Base-by-base conservation (phyloP, 1,284 basidiomycete genomes). In the Ceratobasidium sp. region DNA sequence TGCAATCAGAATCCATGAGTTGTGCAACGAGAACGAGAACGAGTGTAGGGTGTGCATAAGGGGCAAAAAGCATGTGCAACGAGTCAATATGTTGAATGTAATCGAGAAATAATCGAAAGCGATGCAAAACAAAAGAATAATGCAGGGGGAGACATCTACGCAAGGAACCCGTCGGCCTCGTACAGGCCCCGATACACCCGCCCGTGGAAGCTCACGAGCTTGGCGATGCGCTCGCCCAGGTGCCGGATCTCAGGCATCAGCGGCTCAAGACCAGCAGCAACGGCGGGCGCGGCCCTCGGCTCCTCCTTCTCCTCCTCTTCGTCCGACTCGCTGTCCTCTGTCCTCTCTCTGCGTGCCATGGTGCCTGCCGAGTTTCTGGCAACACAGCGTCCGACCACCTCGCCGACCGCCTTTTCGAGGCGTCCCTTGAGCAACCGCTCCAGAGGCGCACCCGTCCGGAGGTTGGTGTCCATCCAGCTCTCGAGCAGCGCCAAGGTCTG, bases 171-270 rank as follows among this genome's bases (percentile, higher is more conserved):
- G 76, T 88, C 85, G 79, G 87, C 86, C 81, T 91, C 90, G 82
- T 94, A 94, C 74, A 92, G 81, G 34, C 88, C 86, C 53, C 91
- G 83, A 80, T 92, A 93, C 59, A 91, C 89, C 77, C 89, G 87
- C 71, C 92, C 83, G 80, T 94, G 92, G 77, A 92, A 88, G 64
- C 87, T 83, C 6, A 89, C 89, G 64, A 94, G 84, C 76, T 89
- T 88, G 56, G 89, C 85, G 51, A 93, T 85, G 79, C 89, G 87
- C 77, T 92, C 89, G 34, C 87, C 87, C 54, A 94, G 85, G 27
- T 87, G 83, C 39, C 84, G 83, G 75, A 94, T 88, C 81, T 94
- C 92, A 51, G 88, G 87, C 74, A 85, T 81, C 66, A 94, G 85
- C 43, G 89, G 86, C 78, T 91, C 90, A 83, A 93, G 87, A 34